phyloP scores from a whole-genome alignment of 192 early-diverging fungal genomes.

The Physocladia obscura region DNA sequence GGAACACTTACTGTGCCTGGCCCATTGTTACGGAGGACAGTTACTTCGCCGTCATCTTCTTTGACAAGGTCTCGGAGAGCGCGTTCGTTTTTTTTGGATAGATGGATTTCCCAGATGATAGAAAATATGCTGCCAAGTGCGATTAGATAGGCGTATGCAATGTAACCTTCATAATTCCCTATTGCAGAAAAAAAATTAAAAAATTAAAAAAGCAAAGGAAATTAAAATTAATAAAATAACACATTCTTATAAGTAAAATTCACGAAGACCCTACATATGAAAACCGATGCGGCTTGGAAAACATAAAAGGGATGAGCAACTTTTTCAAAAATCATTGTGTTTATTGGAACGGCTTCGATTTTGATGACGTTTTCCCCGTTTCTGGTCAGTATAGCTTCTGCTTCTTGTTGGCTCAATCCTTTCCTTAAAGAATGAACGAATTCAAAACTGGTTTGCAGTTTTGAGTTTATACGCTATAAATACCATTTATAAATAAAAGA shows the following conservation, averaged over 20 bases:
- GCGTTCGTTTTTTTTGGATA: conserved; percentile 37
- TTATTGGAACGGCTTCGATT: conserved; percentile 32
- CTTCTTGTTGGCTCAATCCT: conserved; percentile 25
- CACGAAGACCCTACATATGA: conserved; percentile 35
- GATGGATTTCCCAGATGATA: conserved; percentile 44
- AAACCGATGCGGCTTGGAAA: conserved; percentile 45
- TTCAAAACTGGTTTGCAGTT: conserved; percentile 21
- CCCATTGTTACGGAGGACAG: conserved; percentile 7
- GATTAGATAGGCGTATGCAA: conserved; percentile 39
- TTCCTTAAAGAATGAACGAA: conserved; percentile 26
- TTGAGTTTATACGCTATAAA: conserved; percentile 29
- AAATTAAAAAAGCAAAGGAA: not conserved
- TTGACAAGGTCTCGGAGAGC: conserved; percentile 33
- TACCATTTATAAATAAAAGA: not conserved
- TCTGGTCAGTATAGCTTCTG: conserved; percentile 14
- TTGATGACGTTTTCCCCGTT: conserved; percentile 44
- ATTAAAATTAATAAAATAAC: not conserved
- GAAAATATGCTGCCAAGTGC: conserved; percentile 36
- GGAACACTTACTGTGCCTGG: not conserved
- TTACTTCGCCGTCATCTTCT: not conserved
- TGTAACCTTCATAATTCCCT: conserved; percentile 44
- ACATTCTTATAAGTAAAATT: not conserved
- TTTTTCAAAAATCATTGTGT: conserved; percentile 39
- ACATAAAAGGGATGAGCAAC: conserved; percentile 50
- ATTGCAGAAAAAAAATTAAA: not conserved